Conservation (phyloP, 1,139 yeast species). For the Candida frijolesensis region DNA sequence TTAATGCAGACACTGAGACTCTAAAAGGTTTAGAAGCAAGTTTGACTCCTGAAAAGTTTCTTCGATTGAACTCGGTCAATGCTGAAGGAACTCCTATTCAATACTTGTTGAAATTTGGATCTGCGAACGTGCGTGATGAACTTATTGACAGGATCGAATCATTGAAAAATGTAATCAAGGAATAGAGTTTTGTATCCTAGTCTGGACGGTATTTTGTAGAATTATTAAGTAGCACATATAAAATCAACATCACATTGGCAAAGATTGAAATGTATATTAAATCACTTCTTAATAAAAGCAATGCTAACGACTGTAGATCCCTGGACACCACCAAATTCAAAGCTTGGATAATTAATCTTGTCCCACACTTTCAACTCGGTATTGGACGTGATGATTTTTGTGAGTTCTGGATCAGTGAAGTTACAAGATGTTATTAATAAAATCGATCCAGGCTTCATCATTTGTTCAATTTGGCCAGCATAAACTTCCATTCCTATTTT, state of each 20-base stretch:
- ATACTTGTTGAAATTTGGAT: constrained; percentile 75
- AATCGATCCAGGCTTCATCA: constrained; percentile 59
- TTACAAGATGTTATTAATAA: constrained; percentile 92
- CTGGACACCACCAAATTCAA: constrained; percentile 83
- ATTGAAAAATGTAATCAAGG: constrained; percentile 25
- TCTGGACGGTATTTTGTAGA: not conserved
- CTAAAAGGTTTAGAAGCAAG: constrained; percentile 86
- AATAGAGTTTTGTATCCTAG: not conserved
- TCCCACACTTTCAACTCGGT: constrained; percentile 55
- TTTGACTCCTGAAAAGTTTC: constrained; percentile 72
- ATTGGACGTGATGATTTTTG: constrained; percentile 49
- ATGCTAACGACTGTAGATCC: constrained; percentile 89
- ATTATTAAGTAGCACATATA: no score
- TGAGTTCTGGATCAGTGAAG: constrained; percentile 79
- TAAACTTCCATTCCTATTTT: constrained; percentile 64
- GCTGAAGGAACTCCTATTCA: constrained; percentile 72
- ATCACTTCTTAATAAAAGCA: constrained; percentile 56
- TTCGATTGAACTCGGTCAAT: constrained; percentile 57
- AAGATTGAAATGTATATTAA: constrained; percentile 2
- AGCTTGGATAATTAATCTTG: constrained; percentile 71
- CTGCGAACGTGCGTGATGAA: constrained; percentile 59
- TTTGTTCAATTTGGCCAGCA: constrained; percentile 56
- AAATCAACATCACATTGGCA: not conserved
- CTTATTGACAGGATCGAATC: constrained; percentile 55
- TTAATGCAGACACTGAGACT: constrained; percentile 58